Conservation (phyloP, 2,329 filamentous ascomycete genomes). For the Penicillium carneum region DNA sequence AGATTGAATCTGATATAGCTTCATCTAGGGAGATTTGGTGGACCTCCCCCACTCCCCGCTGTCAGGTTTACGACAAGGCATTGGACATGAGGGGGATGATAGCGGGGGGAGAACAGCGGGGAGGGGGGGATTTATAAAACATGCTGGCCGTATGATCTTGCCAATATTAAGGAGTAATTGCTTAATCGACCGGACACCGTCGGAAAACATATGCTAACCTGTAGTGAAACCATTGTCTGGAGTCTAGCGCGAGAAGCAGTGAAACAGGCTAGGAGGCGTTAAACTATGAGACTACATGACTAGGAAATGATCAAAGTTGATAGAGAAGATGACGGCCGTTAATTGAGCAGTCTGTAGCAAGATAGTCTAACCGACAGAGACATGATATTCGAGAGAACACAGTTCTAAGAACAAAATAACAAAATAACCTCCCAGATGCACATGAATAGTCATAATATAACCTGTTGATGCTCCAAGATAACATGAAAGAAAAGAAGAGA, state of each 20-base stretch:
- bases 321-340: conserved; percentile 16
- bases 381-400: conserved; percentile 1
- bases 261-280: neutral
- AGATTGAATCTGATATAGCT: neutral
- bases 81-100: neutral
- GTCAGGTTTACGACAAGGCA: neutral
- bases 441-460: conserved; percentile 42
- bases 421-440: conserved; percentile 48
- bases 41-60: conserved; percentile 8
- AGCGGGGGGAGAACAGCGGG: neutral
- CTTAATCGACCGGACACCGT: neutral
- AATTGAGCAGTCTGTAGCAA: conserved; percentile 21
- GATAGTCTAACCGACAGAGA: conserved; percentile 24
- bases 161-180: no score
- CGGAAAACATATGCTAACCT: neutral
- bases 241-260: neutral
- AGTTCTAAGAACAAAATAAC: conserved; percentile 10
- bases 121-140: neutral
- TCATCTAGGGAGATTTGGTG: conserved; percentile 2
- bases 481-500: conserved; percentile 29
- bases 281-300: neutral
- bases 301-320: neutral
- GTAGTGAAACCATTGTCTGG: neutral
- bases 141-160: neutral
- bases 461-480: conserved; percentile 40